Evolutionary conservation across 108 stramenopile genomes (phyloP).

Genomic region (Skeletonema costatum): DNA sequence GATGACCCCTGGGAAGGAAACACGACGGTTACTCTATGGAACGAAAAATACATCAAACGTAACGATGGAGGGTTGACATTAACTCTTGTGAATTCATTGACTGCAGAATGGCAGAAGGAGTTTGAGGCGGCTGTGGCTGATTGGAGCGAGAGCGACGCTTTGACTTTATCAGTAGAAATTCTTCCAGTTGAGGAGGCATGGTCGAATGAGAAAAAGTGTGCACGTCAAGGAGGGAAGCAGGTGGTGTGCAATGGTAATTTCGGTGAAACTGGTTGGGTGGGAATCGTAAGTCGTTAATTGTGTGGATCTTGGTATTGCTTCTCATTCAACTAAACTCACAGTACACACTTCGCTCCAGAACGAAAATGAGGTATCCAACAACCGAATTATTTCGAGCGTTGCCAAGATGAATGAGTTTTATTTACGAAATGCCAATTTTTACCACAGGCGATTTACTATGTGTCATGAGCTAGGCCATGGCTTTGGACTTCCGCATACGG

Average conservation of each 20-base stretch:
- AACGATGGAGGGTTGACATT: constrained; percentile 59
- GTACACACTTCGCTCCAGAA: constrained; percentile 17
- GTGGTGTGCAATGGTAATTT: constrained; percentile 77
- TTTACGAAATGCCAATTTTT: constrained; percentile 54
- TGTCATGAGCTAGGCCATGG: constrained; percentile 61
- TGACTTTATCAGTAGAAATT: constrained; percentile 38
- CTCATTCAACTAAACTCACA: not conserved
- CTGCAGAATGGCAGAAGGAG: constrained; percentile 62
- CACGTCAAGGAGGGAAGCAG: constrained; percentile 54
- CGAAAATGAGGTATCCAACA: constrained; percentile 41
- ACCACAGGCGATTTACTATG: constrained; percentile 62
- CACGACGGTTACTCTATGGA: constrained; percentile 60
- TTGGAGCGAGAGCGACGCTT: constrained; percentile 68
- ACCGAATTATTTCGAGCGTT: constrained; percentile 52
- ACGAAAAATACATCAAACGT: constrained; percentile 20
- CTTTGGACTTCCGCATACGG: constrained; percentile 82
- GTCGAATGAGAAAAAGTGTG: constrained; percentile 15
- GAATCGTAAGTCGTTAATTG: constrained; percentile 30
- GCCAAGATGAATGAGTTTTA: constrained; percentile 86
- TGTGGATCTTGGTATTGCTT: not conserved
- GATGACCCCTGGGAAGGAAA: constrained; percentile 62
- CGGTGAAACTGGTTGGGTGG: constrained; percentile 78
- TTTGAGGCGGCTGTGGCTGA: constrained; percentile 60
- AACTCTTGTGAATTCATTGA: constrained; percentile 58
- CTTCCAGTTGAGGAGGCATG: constrained; percentile 44